Conservation (phyloP, 73 alveolate species). For the Paramecium tetraurelia region DNA sequence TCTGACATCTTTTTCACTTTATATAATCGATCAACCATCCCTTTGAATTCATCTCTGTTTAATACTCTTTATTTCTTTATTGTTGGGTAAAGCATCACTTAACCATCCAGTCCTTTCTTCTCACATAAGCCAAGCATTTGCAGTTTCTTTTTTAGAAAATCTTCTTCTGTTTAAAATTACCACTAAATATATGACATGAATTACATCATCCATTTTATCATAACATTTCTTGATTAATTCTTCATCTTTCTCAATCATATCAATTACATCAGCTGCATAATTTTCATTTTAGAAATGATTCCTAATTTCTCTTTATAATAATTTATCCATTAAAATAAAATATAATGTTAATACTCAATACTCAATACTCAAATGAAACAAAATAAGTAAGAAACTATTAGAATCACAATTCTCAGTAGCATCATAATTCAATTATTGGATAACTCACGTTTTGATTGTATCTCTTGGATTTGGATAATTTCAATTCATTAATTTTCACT, state of each 20-base stretch:
- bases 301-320: constrained; percentile 10
- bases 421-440: too few species aligned
- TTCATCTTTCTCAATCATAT: constrained; percentile 56
- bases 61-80: constrained; percentile 46
- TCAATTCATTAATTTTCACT: too few species aligned
- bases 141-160: constrained; percentile 53
- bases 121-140: constrained; percentile 56
- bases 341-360: neutral
- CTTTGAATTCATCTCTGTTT: constrained; percentile 54
- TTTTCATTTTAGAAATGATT: constrained; percentile 42
- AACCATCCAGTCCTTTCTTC: constrained; percentile 60
- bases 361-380: too few species aligned
- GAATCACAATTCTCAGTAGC: too few species aligned
- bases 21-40: constrained; percentile 59
- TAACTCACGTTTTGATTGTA: too few species aligned
- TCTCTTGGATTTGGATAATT: too few species aligned
- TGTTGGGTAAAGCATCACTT: constrained; percentile 63
- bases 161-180: constrained; percentile 48
- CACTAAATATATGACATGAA: neutral
- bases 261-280: constrained; percentile 16
- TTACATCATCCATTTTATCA: constrained; percentile 58
- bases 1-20: constrained; percentile 52
- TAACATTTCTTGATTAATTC: constrained; percentile 58
- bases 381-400: too few species aligned
- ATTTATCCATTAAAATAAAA: neutral